Evolutionary conservation across 495 filamentous ascomycete species (phyloP).

Genomic region (Penicillium ucsense): DNA sequence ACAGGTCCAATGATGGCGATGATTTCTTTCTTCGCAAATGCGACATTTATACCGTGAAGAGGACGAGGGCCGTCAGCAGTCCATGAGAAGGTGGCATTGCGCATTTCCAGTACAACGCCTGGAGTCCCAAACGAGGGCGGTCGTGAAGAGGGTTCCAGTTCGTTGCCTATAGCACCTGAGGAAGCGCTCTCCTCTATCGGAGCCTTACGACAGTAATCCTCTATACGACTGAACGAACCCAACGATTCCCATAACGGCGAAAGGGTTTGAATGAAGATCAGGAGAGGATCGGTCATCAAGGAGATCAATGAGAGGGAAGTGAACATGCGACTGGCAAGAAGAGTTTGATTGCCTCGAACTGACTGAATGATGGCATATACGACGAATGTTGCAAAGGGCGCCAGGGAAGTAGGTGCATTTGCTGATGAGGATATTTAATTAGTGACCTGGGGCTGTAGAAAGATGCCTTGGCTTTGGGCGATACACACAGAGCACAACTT

Average conservation of each 20-base stretch:
- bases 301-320: conserved; percentile 28
- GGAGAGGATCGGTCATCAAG: conserved; percentile 20
- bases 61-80: not conserved
- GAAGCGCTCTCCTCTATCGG: not conserved
- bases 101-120: not conserved
- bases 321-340: conserved; percentile 31
- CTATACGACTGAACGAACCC: conserved; percentile 23
- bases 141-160: not conserved
- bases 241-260: conserved; percentile 12
- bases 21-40: conserved; percentile 3
- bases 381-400: conserved; percentile 33
- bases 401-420: conserved; percentile 4
- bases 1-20: conserved; percentile 30
- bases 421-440: not conserved
- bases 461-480: not conserved
- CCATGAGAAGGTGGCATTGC: conserved; percentile 5
- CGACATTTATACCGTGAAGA: conserved; percentile 1
- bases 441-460: too few species aligned
- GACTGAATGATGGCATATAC: conserved; percentile 34
- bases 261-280: conserved; percentile 17
- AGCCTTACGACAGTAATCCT: conserved; percentile 11
- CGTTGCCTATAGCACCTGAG: not conserved
- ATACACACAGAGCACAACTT: conserved; percentile 11
- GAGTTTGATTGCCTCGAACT: conserved; percentile 21
- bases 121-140: not conserved